Base-by-base conservation (phyloP, 202 grass and related monocot genomes). In the Eragrostis tef region DNA sequence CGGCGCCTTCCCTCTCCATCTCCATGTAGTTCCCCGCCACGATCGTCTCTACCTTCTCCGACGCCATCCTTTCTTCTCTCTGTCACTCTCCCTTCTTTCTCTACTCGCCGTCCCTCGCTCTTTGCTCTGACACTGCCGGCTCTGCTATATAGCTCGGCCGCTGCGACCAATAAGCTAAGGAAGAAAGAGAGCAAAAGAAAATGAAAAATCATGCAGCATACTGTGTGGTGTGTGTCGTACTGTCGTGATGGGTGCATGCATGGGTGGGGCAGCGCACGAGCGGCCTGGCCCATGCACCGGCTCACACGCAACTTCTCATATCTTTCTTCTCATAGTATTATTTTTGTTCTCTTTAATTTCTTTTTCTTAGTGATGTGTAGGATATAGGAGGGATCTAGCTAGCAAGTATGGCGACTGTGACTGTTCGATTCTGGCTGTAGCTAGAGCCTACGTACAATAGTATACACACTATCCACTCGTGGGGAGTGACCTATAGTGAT, bases 21-120 rank as follows among this genome's bases (percentile, higher is more conserved):
- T 99, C 96, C 41, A 90, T 41, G 62, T 99, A 99, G 86, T 95
- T 99, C 58, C 96, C 96, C 0, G 90, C 96, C 72, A 99, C 90
- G 67, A 99, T 83, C 50, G 96, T 99, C 90, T 99, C 96, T 43
- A 99, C 96, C 70, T 95, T 99, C 87, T 99, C 96, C 7, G 93
- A 93, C 29, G 93, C 93, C 96, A 98, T 97, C 9, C n/a, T 45
- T 11, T 10, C 22, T 16, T 36, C 22, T 44, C 9, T 22, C 42
- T 49, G 7, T 10, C 17, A 10, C 2, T 15, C 24, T 19, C 2
- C 24, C 14, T 5, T 71, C 22, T 53, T 57, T 20, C 44, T 66
- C 45, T 31, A 17, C 2, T 39, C 25, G 2, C 53, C 52, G 26
- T 6, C n/a, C n/a, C 13, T n/a, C 31, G 46, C 12, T 74, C 53